Base-by-base conservation (phyloP, 2,329 filamentous ascomycete genomes). In the Botryotinia narcissicola region DNA sequence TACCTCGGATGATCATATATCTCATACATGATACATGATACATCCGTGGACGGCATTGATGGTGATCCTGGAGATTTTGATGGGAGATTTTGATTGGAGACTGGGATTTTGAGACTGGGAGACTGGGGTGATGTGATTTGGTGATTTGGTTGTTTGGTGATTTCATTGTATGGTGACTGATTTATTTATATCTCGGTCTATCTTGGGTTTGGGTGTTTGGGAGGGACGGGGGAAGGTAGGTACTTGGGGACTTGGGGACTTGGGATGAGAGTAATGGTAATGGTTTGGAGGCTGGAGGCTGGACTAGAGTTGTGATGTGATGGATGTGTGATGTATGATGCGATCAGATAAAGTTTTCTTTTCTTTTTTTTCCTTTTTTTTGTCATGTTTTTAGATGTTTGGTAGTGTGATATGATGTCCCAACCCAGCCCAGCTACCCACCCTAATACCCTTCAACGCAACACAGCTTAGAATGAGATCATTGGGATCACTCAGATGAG, bases 121-220 rank as follows among this genome's bases (percentile, higher is more conserved):
- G 12, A 42, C 4, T 10, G 37, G 37, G 44, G 7, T 25, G 12
- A n/a, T 10, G 48, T 14, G 25, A 14, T 51, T 51, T 51, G 4
- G 48, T 0, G 14, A 1, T 25, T 25, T 16, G 18, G 3, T 2
- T 22, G 9, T 25, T 25, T 25, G 20, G 20, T 10, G 2, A 4
- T 22, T 25, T 22, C 32, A 32, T 32, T 32, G 32, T 32, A 32
- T 25, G 20, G 8, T 10, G 8, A 4, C 10, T 25, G 22, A 10
- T 48, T 48, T n/a, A n/a, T 51, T 51, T 54, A 16, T 54, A 54
- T 54, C 25, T n/a, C 12, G 48, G 12, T 16, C 4, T 54, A n/a
- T 51, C 48, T 51, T 51, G 14, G 10, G 12, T 42, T 4, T 42
- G 10, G 46, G 25, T 35, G 48, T 25, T 51, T 51, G 22, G 10